Base-by-base conservation (phyloP, 768 basidiomycete species). In the Tylopilus felleus region DNA sequence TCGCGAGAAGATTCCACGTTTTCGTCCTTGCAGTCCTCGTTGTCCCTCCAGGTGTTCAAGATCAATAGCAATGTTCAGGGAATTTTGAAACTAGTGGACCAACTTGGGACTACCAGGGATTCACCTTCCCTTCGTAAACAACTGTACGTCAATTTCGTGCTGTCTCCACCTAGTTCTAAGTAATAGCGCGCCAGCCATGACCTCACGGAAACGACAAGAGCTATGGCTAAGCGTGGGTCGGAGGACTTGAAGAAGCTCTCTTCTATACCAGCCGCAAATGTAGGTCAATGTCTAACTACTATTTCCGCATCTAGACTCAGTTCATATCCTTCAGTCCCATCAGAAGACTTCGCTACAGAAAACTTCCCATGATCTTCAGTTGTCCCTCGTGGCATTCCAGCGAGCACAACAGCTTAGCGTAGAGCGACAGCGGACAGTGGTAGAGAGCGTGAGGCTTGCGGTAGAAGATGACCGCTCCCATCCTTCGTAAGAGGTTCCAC, bases 61-160 rank as follows among this genome's bases (percentile, higher is more conserved):
- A 93, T 98, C 76, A 95, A 96, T 64, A 83, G 91, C 54, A 99
- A 99, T 72, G 93, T 98, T 3, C 92, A 96, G 65, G 96, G 91
- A 16, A 95, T 99, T 46, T 71, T 93, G 62, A 92, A 91, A 72
- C 80, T 94, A n/a, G 92, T 98, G n/a, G 94, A 98, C 66, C 90
- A 95, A 70, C 81, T 99, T 1, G 96, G 96, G 5, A 92, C 88
- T 0, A 75, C 75, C 29, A 84, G 84, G 64, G 95, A 98, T 69
- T 91, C 87, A 17, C 82, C 86, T 1, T 70, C 76, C 3, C 73
- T 98, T 49, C 79, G 96, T 61, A 93, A 89, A 71, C 88, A 84
- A 48, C 73, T 98, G 95, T 96, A 64, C 58, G 93, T 79, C 28
- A 36, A 14, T 16, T 19, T 36, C 23, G 17, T 25, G 28, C 22